A percentile compares a stretch with the other conserved stretches of the same genome.
Evolutionary conservation across 2,329 filamentous ascomycete species (phyloP).

Genomic region (Clonostachys byssicola): DNA sequence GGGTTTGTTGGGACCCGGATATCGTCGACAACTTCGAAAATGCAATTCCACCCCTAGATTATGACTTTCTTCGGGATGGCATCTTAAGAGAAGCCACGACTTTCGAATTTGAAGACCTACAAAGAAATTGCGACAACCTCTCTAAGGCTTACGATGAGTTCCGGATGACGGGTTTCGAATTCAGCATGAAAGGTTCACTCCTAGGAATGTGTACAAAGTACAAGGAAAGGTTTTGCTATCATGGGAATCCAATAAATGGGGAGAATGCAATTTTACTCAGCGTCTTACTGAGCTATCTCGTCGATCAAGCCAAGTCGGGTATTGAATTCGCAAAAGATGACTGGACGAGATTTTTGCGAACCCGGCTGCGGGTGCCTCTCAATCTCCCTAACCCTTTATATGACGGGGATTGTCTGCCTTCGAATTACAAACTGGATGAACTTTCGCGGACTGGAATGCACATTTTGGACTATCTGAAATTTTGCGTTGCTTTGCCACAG

Average conservation of each 20-base stretch:
- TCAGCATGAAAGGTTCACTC: slow-evolving; percentile 50
- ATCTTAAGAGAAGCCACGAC: slow-evolving; percentile 38
- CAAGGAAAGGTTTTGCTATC: slow-evolving; percentile 61
- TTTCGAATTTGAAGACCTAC: slow-evolving; percentile 39
- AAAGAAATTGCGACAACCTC: slow-evolving; percentile 18
- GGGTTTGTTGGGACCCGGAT: slow-evolving; percentile 68
- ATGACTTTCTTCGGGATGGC: slow-evolving; percentile 37
- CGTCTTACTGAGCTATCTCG: slow-evolving; percentile 44
- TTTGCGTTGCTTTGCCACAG: slow-evolving; percentile 38
- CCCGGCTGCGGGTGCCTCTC: neutral
- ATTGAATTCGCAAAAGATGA: slow-evolving; percentile 38
- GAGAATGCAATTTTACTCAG: slow-evolving; percentile 42
- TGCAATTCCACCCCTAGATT: slow-evolving; percentile 25
- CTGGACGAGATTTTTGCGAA: slow-evolving; percentile 29
- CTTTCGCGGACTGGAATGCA: slow-evolving; percentile 26
- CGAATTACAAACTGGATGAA: slow-evolving; percentile 1
- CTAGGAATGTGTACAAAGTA: slow-evolving; percentile 62
- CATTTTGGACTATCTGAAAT: slow-evolving; percentile 61
- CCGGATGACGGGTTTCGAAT: slow-evolving; percentile 48
- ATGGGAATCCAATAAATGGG: slow-evolving; percentile 42
- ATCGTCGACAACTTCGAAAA: slow-evolving; percentile 67
- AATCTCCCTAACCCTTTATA: slow-evolving; percentile 34
- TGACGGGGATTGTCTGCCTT: slow-evolving; percentile 19
- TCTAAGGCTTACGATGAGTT: slow-evolving; percentile 32
- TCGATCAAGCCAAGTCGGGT: slow-evolving; percentile 55